A percentile compares a stretch with the other conserved stretches of the same genome.
These are phyloP conservation scores for Durusdinium trenchii DNA, from an alignment of 73 alveolate species.

Conservation along the genomic window DNA sequence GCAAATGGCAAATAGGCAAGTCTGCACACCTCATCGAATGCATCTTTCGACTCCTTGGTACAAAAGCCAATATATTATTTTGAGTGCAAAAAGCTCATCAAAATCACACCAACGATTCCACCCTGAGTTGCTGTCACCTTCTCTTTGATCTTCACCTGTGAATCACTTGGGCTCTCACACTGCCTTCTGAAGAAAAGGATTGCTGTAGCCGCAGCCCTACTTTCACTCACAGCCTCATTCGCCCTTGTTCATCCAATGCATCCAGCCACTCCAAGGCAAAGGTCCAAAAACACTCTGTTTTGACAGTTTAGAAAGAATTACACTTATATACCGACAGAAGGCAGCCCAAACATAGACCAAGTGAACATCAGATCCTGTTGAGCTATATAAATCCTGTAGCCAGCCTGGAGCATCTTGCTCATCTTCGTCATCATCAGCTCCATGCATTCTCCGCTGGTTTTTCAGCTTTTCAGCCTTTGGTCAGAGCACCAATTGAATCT, in stretches of 20 bases:
- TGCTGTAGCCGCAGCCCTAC: no score
- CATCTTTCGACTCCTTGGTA: conserved; percentile 26
- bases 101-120: no score
- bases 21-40: conserved; percentile 8
- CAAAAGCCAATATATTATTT: background rate
- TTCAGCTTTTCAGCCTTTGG: conserved; percentile 66
- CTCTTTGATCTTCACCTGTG: conserved; percentile 40
- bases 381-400: no score
- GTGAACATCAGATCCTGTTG: background rate
- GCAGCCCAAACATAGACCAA: background rate
- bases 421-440: conserved; percentile 8
- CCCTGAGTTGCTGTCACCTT: conserved; percentile 21
- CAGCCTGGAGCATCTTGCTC: conserved; percentile 10
- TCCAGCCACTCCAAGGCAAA: background rate
- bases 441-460: conserved; percentile 61
- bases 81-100: background rate
- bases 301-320: no score
- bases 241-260: background rate
- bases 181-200: no score
- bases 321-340: background rate
- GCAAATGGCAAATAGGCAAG: no score
- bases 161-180: no score
- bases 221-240: background rate
- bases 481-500: background rate
- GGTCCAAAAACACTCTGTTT: background rate